These are phyloP conservation scores for Pinus taeda DNA, from an alignment of 75 land plant genomes.

Conservation along the genomic window DNA sequence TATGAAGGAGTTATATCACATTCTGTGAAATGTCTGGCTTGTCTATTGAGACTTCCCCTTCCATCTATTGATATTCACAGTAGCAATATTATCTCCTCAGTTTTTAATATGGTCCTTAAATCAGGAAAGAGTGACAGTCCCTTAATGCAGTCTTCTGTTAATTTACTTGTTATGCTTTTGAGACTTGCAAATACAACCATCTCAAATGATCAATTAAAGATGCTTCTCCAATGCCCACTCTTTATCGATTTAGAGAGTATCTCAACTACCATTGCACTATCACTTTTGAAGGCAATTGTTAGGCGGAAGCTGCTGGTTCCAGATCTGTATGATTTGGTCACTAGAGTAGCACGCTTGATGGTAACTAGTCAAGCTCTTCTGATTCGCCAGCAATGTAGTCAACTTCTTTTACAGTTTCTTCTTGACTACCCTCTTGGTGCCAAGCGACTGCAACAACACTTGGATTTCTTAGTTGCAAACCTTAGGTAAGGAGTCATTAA, in stretches of 20 bases:
- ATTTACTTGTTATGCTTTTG: constrained; percentile 61
- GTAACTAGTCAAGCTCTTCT: constrained; percentile 69
- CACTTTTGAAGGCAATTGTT: constrained; percentile 80
- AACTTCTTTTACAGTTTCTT: constrained; percentile 77
- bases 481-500: constrained; percentile 43
- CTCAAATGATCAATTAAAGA: constrained; percentile 61
- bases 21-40: constrained; percentile 59
- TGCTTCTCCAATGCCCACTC: constrained; percentile 69
- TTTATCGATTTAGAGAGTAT: constrained; percentile 77
- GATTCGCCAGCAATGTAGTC: constrained; percentile 71
- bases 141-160: constrained; percentile 67
- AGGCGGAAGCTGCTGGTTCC: constrained; percentile 45
- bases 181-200: constrained; percentile 52
- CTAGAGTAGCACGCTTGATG: constrained; percentile 70
- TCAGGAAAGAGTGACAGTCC: constrained; percentile 43
- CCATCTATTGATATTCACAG: constrained; percentile 57
- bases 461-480: constrained; percentile 78
- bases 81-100: constrained; percentile 35
- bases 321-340: constrained; percentile 47
- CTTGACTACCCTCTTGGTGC: constrained; percentile 80
- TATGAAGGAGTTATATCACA: constrained; percentile 66
- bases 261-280: constrained; percentile 55
- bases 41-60: constrained; percentile 65
- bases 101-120: constrained; percentile 61
- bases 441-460: constrained; percentile 84